Evolutionary conservation across 805 yeast genomes (phyloP).

Genomic region (Cyberlindnera xylosilytica): DNA sequence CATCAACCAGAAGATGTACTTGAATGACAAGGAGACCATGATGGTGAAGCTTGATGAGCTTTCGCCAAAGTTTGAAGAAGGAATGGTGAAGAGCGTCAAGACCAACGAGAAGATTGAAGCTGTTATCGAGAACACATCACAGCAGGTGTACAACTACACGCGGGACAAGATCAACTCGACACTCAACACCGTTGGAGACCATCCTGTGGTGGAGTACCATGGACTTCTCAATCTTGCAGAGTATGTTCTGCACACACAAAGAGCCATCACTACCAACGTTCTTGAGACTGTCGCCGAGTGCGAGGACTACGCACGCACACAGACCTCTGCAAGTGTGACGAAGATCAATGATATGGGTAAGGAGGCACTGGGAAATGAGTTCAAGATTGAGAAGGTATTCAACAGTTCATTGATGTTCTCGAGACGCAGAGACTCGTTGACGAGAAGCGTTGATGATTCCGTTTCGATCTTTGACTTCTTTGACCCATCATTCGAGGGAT

Average conservation of each 20-base stretch:
- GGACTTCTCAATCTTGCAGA: conserved; percentile 65
- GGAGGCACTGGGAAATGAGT: conserved; percentile 59
- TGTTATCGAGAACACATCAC: conserved; percentile 58
- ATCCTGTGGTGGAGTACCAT: conserved; percentile 49
- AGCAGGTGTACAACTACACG: conserved; percentile 59
- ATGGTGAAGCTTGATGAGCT: conserved; percentile 50
- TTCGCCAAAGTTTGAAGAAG: conserved; percentile 60
- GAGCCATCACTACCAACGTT: conserved; percentile 62
- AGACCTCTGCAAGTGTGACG: conserved; percentile 59
- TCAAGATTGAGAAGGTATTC: conserved; percentile 54
- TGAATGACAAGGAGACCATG: conserved; percentile 46
- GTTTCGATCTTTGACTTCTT: conserved; percentile 72
- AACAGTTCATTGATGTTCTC: conserved; percentile 81
- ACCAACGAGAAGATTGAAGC: conserved; percentile 59
- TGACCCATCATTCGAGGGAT: conserved; percentile 69
- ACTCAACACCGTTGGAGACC: conserved; percentile 47
- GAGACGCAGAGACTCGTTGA: conserved; percentile 59
- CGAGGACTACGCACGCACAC: conserved; percentile 64
- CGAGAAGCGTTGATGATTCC: conserved; percentile 54
- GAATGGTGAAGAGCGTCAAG: conserved; percentile 47
- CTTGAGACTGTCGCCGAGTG: conserved; percentile 57
- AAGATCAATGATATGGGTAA: conserved; percentile 62
- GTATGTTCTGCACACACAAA: conserved; percentile 69
- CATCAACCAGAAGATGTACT: conserved; percentile 56
- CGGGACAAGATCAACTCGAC: conserved; percentile 49